Evolutionary conservation across 345 rosid genomes (phyloP).

Genomic region (Capsella bursapastoris): DNA sequence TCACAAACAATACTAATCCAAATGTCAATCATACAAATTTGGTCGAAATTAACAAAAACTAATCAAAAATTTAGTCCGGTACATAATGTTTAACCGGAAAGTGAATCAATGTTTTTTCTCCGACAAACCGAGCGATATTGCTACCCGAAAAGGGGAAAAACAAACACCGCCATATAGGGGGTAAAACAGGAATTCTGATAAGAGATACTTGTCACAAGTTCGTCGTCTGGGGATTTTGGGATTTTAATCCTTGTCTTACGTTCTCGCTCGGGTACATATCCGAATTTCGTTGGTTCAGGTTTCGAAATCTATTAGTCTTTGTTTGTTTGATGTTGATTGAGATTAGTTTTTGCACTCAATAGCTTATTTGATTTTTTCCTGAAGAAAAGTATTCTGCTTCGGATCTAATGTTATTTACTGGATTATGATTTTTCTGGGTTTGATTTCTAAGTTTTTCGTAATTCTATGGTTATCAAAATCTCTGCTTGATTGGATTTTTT

Average conservation of each 20-base stretch:
- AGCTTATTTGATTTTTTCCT: not conserved
- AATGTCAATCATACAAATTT: not conserved
- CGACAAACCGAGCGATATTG: not conserved
- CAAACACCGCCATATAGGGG: not conserved
- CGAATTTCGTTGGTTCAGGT: not conserved
- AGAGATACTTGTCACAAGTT: not conserved
- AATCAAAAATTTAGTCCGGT: not conserved
- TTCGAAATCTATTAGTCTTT: not conserved
- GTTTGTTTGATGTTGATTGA: not conserved
- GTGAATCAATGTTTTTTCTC: too few relatives aligned
- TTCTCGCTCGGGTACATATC: not conserved
- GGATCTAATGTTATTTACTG: not conserved
- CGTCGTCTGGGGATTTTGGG: not conserved
- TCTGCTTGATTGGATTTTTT: not conserved
- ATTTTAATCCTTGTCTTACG: not conserved
- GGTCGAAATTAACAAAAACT: not conserved
- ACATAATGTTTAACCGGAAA: not conserved
- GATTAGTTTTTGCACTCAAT: not conserved
- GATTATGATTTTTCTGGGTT: constrained; percentile 1
- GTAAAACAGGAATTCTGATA: not conserved
- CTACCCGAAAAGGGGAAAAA: not conserved
- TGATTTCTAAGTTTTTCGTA: not conserved
- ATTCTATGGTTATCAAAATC: not conserved
- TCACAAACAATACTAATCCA: not conserved
- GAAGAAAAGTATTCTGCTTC: constrained; percentile 20